phyloP scores from a whole-genome alignment of 345 rosid genomes.

The Ceriops zippeliana region DNA sequence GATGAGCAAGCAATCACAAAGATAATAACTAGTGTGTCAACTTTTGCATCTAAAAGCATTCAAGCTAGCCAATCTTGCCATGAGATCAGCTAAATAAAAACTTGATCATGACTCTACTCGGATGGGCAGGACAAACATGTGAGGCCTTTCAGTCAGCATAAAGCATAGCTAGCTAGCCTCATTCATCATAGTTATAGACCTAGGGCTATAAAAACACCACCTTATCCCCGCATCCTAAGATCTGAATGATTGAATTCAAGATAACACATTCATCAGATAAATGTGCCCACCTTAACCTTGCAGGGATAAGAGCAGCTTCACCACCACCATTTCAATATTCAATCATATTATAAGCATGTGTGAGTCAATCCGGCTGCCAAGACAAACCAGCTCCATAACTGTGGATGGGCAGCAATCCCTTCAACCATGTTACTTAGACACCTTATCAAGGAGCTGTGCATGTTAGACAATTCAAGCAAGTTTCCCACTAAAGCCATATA shows the following conservation, averaged over 20 bases:
- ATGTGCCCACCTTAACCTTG: slow-evolving; percentile 98
- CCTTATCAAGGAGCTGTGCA: slow-evolving; percentile 32
- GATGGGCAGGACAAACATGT: neutral
- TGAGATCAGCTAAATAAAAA: neutral
- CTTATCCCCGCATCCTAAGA: slow-evolving; percentile 95
- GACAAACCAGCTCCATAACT: slow-evolving; percentile 75
- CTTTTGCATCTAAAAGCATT: neutral
- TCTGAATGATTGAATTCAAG: slow-evolving; percentile 61
- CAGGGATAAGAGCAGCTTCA: slow-evolving; percentile 88
- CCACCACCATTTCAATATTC: slow-evolving; percentile 40
- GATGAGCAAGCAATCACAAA: neutral
- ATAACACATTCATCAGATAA: slow-evolving; percentile 75
- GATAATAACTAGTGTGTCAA: slow-evolving; percentile 1
- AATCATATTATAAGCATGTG: slow-evolving; percentile 32
- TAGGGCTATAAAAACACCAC: slow-evolving; percentile 25
- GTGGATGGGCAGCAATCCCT: slow-evolving; percentile 58
- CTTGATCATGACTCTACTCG: too few relatives aligned
- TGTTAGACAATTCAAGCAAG: slow-evolving; percentile 26
- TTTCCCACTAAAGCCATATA: slow-evolving; percentile 17
- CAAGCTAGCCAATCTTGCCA: slow-evolving; percentile 16
- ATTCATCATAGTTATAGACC: slow-evolving; percentile 2
- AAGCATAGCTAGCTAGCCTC: neutral
- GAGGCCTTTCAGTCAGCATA: neutral
- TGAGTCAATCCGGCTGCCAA: slow-evolving; percentile 93
- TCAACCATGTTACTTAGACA: slow-evolving; percentile 52